Evolutionary conservation across 1,284 basidiomycete species (phyloP), one percentile per base, ranked within the genome.

Genomic region (Bondarzewia mesenterica): DNA sequence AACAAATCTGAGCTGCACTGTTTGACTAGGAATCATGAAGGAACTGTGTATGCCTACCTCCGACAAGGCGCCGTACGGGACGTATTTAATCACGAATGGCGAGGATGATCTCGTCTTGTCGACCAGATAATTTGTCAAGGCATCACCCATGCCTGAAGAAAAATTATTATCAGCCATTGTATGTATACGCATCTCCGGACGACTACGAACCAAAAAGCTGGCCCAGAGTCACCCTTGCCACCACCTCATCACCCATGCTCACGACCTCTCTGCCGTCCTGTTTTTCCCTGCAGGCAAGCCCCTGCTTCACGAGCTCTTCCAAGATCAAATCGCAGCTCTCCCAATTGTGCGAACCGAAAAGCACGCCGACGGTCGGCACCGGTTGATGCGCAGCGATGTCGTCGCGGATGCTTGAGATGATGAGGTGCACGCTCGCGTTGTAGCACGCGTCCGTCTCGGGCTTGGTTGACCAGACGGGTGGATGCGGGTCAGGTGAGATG

Each of bases 271-370:
- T 60, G 21, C 57, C 57, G 10, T 55, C 62, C 15, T 56, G 21
- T 6, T 44, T 40, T 26, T 54, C 54, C 22, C 53, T 52, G 10
- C 21, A 54, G 14, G 78, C 89, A 44, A 93, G 63, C 5, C 81
- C 82, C 10, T 69, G 69, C 37, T 64, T 58, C 2, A 81, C 73
- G 46, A 94, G 69, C 54, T 78, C 76, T 12, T 75, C 70, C 21
- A 90, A 61, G 44, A 93, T 74, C 48, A 78, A 60, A 27, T 75
- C 67, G 50, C 77, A 79, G 48, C 82, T 87, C 29, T 70, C 68
- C 72, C 80, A 77, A 60, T 95, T 95, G 60, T 95, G 93, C 21
- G 92, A 91, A 2, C 88, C 93, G 56, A 94, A 93, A 2, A 93
- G 66, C 32, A 91, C 80, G 1, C 78, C 84, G 12, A 93, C 65